Evolutionary conservation across 2,329 filamentous ascomycete genomes (phyloP).

Genomic region (Diplodia intermedia): DNA sequence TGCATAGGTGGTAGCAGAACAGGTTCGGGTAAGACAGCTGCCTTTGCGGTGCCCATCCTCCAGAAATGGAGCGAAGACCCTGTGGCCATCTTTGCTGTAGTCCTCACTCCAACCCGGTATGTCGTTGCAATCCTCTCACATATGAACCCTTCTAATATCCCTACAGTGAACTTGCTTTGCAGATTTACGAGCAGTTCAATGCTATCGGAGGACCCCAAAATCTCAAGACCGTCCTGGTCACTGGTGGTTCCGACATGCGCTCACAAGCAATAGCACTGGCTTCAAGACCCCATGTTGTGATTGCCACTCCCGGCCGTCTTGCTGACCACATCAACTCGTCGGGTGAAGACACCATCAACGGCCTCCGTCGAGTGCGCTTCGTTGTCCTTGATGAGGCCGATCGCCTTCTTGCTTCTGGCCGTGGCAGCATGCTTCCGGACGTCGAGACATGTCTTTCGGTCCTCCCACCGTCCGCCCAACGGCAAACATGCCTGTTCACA

Average conservation of each 20-base stretch:
- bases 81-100: constrained; percentile 84
- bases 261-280: constrained; percentile 84
- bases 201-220: constrained; percentile 88
- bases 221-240: constrained; percentile 87
- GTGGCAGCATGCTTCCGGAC: constrained; percentile 92
- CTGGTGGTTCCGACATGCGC: constrained; percentile 91
- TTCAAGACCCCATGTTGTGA: constrained; percentile 85
- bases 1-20: constrained; percentile 95
- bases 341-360: constrained; percentile 86
- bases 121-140: constrained; percentile 26
- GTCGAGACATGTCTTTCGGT: constrained; percentile 86
- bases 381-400: constrained; percentile 97
- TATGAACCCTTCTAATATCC: background rate
- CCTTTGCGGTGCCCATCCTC: constrained; percentile 92
- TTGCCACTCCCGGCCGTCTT: constrained; percentile 90
- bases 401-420: constrained; percentile 75
- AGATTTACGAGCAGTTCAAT: constrained; percentile 96
- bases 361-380: constrained; percentile 77
- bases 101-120: constrained; percentile 85
- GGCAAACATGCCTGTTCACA: constrained; percentile 96
- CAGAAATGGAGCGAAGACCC: constrained; percentile 95
- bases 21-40: constrained; percentile 95
- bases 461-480: constrained; percentile 75
- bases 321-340: constrained; percentile 94
- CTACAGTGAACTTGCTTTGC: constrained; percentile 83